phyloP scores from a whole-genome alignment of 108 stramenopile genomes.

The Cyclotella baltica region DNA sequence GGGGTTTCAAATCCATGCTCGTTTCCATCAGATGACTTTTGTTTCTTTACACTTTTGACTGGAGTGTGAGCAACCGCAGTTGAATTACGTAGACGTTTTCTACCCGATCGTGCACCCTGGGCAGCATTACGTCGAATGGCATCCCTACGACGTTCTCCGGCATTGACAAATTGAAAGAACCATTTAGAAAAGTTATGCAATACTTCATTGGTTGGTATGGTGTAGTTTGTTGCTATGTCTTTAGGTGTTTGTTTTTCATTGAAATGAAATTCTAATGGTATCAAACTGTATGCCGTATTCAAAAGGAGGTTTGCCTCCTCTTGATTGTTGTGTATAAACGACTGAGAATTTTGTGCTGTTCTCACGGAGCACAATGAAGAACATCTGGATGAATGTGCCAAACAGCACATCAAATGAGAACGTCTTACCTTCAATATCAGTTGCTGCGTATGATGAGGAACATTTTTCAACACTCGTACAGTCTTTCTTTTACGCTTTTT shows the following conservation, averaged over 20 bases:
- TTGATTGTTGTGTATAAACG: conserved; percentile 12
- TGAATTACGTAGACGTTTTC: not conserved
- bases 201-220: conserved; percentile 25
- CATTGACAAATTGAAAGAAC: conserved; percentile 62
- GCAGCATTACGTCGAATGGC: conserved; percentile 43
- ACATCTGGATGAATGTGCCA: conserved; percentile 34
- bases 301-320: not conserved
- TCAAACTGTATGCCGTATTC: conserved; percentile 63
- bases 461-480: conserved; percentile 46
- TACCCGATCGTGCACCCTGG: conserved; percentile 43
- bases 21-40: not conserved
- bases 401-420: conserved; percentile 58
- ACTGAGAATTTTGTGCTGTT: not conserved
- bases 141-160: conserved; percentile 42
- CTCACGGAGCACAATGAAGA: conserved; percentile 46
- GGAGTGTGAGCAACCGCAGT: no score
- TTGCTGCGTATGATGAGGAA: conserved; percentile 49
- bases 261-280: conserved; percentile 54
- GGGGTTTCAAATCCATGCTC: not conserved
- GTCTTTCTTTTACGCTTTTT: conserved; percentile 40
- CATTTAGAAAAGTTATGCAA: conserved; percentile 43
- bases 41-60: not conserved
- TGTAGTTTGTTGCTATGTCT: not conserved
- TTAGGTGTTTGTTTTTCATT: not conserved
- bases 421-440: conserved; percentile 56